Percentiles rank a stretch among this genome's conserved stretches.
Evolutionary conservation across 345 rosid species (phyloP).

Genomic region (Aquilaria yunnanensis): DNA sequence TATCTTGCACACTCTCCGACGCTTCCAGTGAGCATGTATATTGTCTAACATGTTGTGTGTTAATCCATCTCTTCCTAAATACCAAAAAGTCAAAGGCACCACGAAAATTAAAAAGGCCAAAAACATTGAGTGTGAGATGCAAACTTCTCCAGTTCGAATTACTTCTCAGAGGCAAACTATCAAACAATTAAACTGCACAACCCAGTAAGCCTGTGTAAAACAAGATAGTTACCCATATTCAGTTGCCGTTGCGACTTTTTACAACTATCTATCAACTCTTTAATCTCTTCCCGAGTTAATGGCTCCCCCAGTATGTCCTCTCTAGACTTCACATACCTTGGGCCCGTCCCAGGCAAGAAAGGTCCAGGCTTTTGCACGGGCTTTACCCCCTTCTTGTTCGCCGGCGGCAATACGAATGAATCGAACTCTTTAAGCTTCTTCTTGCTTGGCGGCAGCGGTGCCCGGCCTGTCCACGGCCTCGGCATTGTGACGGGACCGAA

Average conservation of each 20-base stretch:
- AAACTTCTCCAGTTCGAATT: too few relatives aligned
- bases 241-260: slow-evolving; percentile 57
- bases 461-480: slow-evolving; percentile 96
- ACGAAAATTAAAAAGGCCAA: not conserved
- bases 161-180: not conserved
- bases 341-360: slow-evolving; percentile 64
- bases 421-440: slow-evolving; percentile 83
- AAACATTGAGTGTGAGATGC: not conserved
- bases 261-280: slow-evolving; percentile 51
- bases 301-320: slow-evolving; percentile 93
- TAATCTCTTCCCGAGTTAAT: slow-evolving; percentile 56
- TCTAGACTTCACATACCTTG: slow-evolving; percentile 61
- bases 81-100: slow-evolving; percentile 1
- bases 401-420: slow-evolving; percentile 73
- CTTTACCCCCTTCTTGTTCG: slow-evolving; percentile 78
- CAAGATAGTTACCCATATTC: slow-evolving; percentile 63
- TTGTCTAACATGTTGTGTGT: slow-evolving; percentile 94
- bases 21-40: slow-evolving; percentile 86
- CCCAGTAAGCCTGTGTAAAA: not conserved
- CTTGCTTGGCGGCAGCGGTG: slow-evolving; percentile 70
- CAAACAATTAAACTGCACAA: not conserved
- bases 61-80: slow-evolving; percentile 92
- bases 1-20: slow-evolving; percentile 83
- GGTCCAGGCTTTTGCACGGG: slow-evolving; percentile 93
- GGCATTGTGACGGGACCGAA: slow-evolving; percentile 79